A percentile compares a stretch with the other conserved stretches of the same genome.
phyloP scores from a whole-genome alignment of 495 filamentous ascomycete species.

The Hypoxylon crocopeplum region DNA sequence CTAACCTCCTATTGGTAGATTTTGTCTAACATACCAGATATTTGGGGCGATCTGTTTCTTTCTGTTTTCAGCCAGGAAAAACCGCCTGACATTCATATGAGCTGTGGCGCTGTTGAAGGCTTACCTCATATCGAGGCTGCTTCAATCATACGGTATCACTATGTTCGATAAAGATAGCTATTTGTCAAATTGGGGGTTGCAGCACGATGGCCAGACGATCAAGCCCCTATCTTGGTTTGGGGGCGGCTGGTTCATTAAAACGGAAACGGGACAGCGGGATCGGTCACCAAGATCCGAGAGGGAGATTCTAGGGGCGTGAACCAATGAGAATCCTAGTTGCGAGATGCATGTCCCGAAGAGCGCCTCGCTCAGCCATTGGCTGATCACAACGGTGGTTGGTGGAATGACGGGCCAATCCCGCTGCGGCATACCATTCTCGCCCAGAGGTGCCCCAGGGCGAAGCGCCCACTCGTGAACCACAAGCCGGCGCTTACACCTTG shows the following conservation, averaged over 20 bases:
- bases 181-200: no score
- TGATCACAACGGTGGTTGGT: constrained; percentile 10
- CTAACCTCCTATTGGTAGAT: no score
- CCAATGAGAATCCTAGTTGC: constrained; percentile 22
- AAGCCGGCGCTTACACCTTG: constrained; percentile 40
- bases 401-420: constrained; percentile 32
- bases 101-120: no score
- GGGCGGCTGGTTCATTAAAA: constrained; percentile 16
- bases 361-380: constrained; percentile 28
- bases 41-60: no score
- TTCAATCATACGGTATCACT: no score
- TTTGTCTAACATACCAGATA: no score
- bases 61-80: no score
- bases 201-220: no score
- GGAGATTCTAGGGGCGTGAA: constrained; percentile 16
- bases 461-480: constrained; percentile 36
- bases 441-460: constrained; percentile 32
- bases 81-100: no score
- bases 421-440: constrained; percentile 18
- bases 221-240: no score
- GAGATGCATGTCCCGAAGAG: constrained; percentile 21
- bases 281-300: constrained; percentile 28
- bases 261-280: constrained; percentile 20
- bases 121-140: no score
- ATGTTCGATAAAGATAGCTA: no score